Evolutionary conservation across 129 eudicot species (phyloP).

Genomic region (Lonicera japonica): DNA sequence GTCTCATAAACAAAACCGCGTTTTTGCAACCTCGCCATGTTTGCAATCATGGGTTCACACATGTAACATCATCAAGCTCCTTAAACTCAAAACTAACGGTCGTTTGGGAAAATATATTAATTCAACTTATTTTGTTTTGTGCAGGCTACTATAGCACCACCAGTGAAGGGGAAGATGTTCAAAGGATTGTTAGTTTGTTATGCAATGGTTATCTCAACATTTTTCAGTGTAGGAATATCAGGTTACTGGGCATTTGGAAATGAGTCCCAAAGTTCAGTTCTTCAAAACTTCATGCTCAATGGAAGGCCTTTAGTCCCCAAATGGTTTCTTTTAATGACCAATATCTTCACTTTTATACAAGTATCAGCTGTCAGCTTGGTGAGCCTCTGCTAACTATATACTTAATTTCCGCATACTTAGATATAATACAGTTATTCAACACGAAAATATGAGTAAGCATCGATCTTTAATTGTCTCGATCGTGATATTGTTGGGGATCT

Average conservation of each 20-base stretch:
- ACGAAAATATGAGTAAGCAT: background rate
- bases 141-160: constrained; percentile 78
- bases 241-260: constrained; percentile 92
- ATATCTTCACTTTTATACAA: constrained; percentile 49
- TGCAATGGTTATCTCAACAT: constrained; percentile 50
- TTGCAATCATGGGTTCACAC: too few relatives aligned
- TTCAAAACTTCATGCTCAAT: constrained; percentile 48
- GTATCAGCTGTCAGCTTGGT: constrained; percentile 54
- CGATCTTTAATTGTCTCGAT: background rate
- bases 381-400: background rate
- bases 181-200: constrained; percentile 66
- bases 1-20: too few relatives aligned
- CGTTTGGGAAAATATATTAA: background rate
- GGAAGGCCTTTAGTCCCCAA: constrained; percentile 51
- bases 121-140: background rate
- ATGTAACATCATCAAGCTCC: too few relatives aligned
- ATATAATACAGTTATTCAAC: background rate
- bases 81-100: background rate
- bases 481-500: too few relatives aligned
- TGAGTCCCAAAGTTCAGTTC: constrained; percentile 42
- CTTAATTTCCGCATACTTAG: background rate
- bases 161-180: constrained; percentile 67
- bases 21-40: background rate
- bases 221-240: constrained; percentile 68
- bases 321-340: constrained; percentile 59